Conservation (phyloP, 192 early-diverging fungal species). For the Phycomyces blakesleeanus region DNA sequence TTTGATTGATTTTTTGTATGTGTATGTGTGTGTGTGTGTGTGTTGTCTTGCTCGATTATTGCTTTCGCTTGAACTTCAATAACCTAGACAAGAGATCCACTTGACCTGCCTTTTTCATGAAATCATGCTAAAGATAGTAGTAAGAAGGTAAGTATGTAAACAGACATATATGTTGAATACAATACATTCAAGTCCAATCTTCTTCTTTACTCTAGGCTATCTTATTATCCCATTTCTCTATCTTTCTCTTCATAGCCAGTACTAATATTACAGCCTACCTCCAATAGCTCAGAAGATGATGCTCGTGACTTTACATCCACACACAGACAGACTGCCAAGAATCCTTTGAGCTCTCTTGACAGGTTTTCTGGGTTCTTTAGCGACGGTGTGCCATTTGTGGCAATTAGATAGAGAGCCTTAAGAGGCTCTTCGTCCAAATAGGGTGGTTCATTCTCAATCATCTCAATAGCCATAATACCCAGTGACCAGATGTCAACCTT, state of each 20-base stretch:
- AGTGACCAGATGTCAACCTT: constrained; percentile 97
- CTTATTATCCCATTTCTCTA: too few relatives aligned
- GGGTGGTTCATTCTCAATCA: constrained; percentile 96
- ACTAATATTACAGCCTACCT: too few relatives aligned
- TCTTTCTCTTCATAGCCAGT: too few relatives aligned
- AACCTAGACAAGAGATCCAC: constrained; percentile 13
- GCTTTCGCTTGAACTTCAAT: constrained; percentile 22
- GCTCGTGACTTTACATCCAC: constrained; percentile 78
- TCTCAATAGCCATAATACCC: constrained; percentile 97
- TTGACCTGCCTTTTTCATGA: constrained; percentile 59
- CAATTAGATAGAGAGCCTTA: constrained; percentile 88
- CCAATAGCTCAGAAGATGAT: constrained; percentile 69
- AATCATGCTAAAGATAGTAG: constrained; percentile 59
- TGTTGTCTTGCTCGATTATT: background rate
- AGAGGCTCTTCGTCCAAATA: constrained; percentile 96
- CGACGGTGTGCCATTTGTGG: constrained; percentile 91
- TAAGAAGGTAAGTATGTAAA: background rate
- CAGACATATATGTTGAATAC: constrained; percentile 7
- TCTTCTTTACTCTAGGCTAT: background rate
- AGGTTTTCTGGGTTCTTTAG: constrained; percentile 64
- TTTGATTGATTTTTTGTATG: background rate
- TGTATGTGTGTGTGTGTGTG: background rate
- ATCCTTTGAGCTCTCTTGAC: constrained; percentile 49
- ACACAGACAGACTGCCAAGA: constrained; percentile 54
- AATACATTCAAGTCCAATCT: background rate